Percentiles rank a stretch among this genome's conserved stretches.
These are phyloP conservation scores for Conticribra weissflogii DNA, from an alignment of 108 stramenopile species.

Conservation along the genomic window DNA sequence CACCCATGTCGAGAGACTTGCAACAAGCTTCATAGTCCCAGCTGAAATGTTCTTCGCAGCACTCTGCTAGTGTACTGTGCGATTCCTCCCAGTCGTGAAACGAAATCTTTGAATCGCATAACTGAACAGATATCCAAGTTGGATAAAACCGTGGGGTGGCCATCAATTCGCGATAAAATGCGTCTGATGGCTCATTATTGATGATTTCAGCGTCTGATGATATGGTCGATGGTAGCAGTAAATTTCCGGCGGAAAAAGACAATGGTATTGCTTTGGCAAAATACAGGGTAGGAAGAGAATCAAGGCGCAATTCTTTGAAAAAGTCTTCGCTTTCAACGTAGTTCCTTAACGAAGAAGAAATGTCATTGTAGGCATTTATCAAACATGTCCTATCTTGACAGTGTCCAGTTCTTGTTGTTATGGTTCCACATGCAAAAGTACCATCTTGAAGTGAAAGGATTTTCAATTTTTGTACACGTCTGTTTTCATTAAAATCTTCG, in stretches of 20 bases:
- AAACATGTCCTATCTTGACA: too few species aligned
- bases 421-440: too few species aligned
- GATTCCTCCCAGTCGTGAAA: slow-evolving; percentile 31
- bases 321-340: not conserved
- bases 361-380: too few species aligned
- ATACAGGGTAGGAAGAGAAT: not conserved
- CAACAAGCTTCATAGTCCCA: slow-evolving; percentile 22
- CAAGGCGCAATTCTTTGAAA: not conserved
- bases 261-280: not conserved
- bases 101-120: slow-evolving; percentile 14
- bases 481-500: not conserved
- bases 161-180: not conserved
- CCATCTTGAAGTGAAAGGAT: too few species aligned
- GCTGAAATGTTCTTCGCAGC: slow-evolving; percentile 18
- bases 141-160: slow-evolving; percentile 8
- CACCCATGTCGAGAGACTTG: too few species aligned
- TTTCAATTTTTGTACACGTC: too few species aligned
- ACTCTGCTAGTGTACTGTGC: slow-evolving; percentile 13
- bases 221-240: slow-evolving; percentile 7
- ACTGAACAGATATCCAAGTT: slow-evolving; percentile 11
- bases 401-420: too few species aligned
- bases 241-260: slow-evolving; percentile 9
- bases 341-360: not conserved
- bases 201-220: not conserved
- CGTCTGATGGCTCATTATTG: not conserved